Base-by-base conservation (phyloP, 768 basidiomycete species). In the Cyclocybe cylindracea region DNA sequence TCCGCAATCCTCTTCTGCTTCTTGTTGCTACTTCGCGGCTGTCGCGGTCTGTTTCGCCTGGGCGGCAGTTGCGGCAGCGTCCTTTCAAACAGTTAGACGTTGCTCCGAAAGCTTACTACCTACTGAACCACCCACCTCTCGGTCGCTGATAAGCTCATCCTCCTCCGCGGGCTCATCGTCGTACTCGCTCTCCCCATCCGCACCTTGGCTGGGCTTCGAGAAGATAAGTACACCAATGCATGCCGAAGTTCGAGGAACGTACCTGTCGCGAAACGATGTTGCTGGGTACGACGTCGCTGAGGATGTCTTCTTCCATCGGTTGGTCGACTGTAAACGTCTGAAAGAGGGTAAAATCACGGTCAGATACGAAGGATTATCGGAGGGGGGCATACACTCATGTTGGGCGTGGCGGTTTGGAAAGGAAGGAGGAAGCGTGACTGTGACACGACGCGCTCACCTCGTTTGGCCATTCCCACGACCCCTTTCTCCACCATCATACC, bases 261-360 rank as follows among this genome's bases (percentile, higher is more conserved):
- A 88, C 92, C 76, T 91, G 89, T 62, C 94, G 83, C 49, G 92
- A 94, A 41, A 94, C 86, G 56, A 95, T 92, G 65, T 93, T 91
- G 66, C 87, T 89, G 2, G 94, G 94, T 7, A 96, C 86, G 51
- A 95, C 83, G 67, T 96, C 94, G 62, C 89, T 91, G 54, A 97
- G 78, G 44, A 92, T 86, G 67, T 95, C 94, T 47, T 94, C 93
- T 9, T 82, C 79, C 66, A 72, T 73, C 19, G 69, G 62, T 36
- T 70, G 67, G 19, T 64, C 68, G 0, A 74, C 60, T 9, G 73
- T 77, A 50, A 77, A 76, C 19, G 72, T 59, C 75, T 76, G 41
- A 39, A 9, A 18, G 1, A 5, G 7, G 4, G 38, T n/a, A 24
- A 19, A 39, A 11, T 46, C 10, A 32, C 35, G 14, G 42, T 43